Evolutionary conservation across 257 asterid genomes (phyloP), one percentile per base, ranked within the genome.

Genomic region (Fraxinus excelsior): DNA sequence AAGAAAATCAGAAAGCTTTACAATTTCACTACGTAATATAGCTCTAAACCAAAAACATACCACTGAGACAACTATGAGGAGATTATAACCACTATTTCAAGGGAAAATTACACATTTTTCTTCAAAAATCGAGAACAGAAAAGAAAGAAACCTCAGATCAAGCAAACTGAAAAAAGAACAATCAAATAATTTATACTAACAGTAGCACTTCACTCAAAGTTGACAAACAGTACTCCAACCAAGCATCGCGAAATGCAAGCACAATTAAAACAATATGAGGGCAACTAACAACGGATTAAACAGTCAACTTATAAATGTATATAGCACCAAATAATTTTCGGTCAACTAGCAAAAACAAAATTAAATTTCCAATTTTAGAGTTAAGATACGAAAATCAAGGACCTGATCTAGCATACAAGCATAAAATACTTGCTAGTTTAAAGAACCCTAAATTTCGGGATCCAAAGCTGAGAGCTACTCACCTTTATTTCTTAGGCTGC

Each of bases 401-500:
- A 56, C 40, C 62, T 40, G 74, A 77, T 49, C 66, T 26, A 79
- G 37, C 75, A 62, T 84, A 87, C 79, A 83, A 56, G 78, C 46
- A 0, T 19, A 62, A 14, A 13, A 44, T 3, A 62, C 14, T 40
- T 40, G 46, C 14, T 40, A 8, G 3, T 9, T 40, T 40, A 40
- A 40, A 40, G 16, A 81, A 80, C 82, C 90, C 82, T 77, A 79
- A 81, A 87, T 85, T 82, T 71, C 67, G 79, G 83, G 91, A 86
- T 40, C 90, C 85, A 74, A 81, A 79, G 72, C 83, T 74, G 42
- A 70, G 34, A 38, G 64, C 67, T 3, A 58, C 73, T 51, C 14
- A 88, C 94, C 97, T 82, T 80, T 81, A 77, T 83, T 85, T 79
- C 85, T 71, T 84, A 71, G 79, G 86, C 86, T 44, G 68, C 72